Evolutionary conservation across 306 rosid genomes (phyloP), one percentile per base, ranked within the genome.

Genomic region (Rubus parviflorus): DNA sequence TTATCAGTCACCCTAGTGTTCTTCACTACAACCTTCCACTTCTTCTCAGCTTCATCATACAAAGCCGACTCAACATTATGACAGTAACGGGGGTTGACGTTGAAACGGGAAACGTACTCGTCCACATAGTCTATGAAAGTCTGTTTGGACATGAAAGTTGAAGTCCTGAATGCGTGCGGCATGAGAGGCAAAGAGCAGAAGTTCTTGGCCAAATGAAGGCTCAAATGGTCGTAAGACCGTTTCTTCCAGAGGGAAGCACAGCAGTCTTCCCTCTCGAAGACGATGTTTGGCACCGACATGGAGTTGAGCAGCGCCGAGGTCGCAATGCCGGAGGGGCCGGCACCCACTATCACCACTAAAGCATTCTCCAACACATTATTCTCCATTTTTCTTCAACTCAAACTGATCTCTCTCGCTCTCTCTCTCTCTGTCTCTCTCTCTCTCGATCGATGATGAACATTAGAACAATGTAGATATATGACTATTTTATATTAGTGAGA

Each of bases 211-310:
- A 89, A 49, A 20, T 87, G 90, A 1, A 89, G 87, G 25, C 74
- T 65, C 0, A 87, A 8, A 6, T 88, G 71, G 25, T 89, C 84
- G n/a, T 89, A 89, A 38, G 88, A 3, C 25, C 84, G 47, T 73
- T 87, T 87, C 38, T 81, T 85, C 89, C 89, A 89, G 13, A 89
- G 91, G 53, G 93, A 87, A 42, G 67, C 87, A 37, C 23, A 11
- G 5, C 86, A 89, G 61, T 87, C 89, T 1, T 89, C 87, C 70
- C 65, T 87, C 47, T 87, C 89, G 1, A 89, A 85, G 35, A 87
- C 20, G 3, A 85, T 25, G 25, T 81, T 82, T 41, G 87, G 73
- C 5, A 89, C 81, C 0, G 83, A 83, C 22, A 38, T 9, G 22
- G 63, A 43, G 20, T 46, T 65, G 1, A 89, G 65, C 72, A 87